phyloP scores from a whole-genome alignment of 2,329 filamentous ascomycete genomes.

The Thermothelomyces thermophilus region DNA sequence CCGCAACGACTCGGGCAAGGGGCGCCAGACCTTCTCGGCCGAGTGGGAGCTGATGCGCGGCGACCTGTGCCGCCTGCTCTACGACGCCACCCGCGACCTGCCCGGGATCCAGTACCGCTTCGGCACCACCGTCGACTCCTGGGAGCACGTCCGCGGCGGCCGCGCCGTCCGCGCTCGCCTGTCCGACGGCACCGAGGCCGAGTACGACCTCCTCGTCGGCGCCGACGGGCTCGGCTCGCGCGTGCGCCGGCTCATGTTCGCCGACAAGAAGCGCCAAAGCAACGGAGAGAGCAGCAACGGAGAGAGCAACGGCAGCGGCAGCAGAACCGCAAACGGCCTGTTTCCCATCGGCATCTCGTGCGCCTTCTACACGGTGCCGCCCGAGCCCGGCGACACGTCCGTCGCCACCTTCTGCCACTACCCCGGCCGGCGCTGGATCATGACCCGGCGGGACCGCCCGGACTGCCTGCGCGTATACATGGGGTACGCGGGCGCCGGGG shows the following conservation, averaged over 20 bases:
- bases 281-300: too few species aligned
- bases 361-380: constrained; percentile 32
- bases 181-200: constrained; percentile 35
- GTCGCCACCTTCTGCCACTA: constrained; percentile 19
- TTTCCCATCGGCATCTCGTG: constrained; percentile 17
- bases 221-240: constrained; percentile 48
- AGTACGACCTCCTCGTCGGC: constrained; percentile 47
- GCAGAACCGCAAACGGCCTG: too few species aligned
- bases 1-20: constrained; percentile 36
- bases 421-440: constrained; percentile 29
- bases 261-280: neutral
- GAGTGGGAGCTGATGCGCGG: constrained; percentile 57
- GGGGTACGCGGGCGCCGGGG: constrained; percentile 22
- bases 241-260: constrained; percentile 31
- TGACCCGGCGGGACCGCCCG: constrained; percentile 35
- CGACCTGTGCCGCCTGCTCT: constrained; percentile 46
- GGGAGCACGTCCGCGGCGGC: constrained; percentile 23
- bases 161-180: constrained; percentile 30
- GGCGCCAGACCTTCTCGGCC: constrained; percentile 40
- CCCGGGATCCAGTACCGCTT: constrained; percentile 27
- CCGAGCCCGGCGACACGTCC: constrained; percentile 17
- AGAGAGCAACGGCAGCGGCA: too few species aligned
- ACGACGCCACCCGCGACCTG: constrained; percentile 31
- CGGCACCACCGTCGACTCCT: constrained; percentile 23
- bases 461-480: constrained; percentile 36